Percentiles rank a stretch among this genome's conserved stretches.
phyloP scores from a whole-genome alignment of 2,329 filamentous ascomycete genomes.

The Aureobasidium leucospermi region DNA sequence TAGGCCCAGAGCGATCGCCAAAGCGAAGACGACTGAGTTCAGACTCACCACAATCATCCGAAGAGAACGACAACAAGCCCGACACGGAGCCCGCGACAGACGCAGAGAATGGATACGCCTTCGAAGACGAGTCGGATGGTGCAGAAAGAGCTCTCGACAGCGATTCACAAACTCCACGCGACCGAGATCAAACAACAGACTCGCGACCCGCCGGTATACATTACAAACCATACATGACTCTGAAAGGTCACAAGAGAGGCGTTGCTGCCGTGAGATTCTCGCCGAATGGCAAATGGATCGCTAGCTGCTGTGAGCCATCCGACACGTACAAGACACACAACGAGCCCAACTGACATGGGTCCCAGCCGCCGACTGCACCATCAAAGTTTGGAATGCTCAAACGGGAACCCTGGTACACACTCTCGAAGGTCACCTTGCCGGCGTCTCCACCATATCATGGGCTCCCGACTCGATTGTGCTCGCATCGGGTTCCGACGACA shows the following conservation, averaged over 20 bases:
- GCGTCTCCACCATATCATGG: slow-evolving; percentile 91
- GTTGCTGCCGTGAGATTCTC: slow-evolving; percentile 86
- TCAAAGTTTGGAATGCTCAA: slow-evolving; percentile 81
- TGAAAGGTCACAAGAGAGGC: slow-evolving; percentile 70
- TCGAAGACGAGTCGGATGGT: slow-evolving; percentile 12
- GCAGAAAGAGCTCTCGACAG: not conserved
- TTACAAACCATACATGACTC: slow-evolving; percentile 62
- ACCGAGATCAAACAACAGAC: not conserved
- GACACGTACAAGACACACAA: not conserved
- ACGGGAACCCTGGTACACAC: slow-evolving; percentile 79
- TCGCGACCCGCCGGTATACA: slow-evolving; percentile 38
- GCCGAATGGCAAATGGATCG: slow-evolving; percentile 82
- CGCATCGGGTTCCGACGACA: slow-evolving; percentile 91
- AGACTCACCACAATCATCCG: slow-evolving; percentile 2
- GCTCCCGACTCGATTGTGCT: slow-evolving; percentile 79
- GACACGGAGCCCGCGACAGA: not conserved
- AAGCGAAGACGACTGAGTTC: slow-evolving; percentile 14
- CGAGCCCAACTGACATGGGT: not conserved
- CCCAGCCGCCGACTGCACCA: slow-evolving; percentile 68
- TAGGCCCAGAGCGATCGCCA: slow-evolving; percentile 9
- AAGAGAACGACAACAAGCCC: not conserved
- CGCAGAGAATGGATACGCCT: slow-evolving; percentile 15
- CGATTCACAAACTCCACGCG: not conserved
- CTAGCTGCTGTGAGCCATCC: slow-evolving; percentile 59
- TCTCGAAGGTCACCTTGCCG: slow-evolving; percentile 86